These are phyloP conservation scores for Euphrasia confusa DNA, from an alignment of 257 asterid genomes.

Conservation along the genomic window DNA sequence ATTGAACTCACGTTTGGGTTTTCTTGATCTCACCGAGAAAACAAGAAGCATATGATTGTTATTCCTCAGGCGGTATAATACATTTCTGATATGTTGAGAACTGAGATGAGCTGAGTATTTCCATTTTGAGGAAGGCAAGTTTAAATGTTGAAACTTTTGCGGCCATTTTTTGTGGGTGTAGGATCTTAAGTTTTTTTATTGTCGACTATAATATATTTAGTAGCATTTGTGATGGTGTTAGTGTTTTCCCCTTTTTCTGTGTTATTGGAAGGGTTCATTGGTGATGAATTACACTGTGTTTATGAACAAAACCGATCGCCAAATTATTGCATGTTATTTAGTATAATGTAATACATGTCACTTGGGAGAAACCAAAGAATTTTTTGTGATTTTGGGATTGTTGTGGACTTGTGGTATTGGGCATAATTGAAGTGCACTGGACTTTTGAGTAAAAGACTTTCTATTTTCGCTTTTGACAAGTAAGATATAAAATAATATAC, in stretches of 20 bases:
- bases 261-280: slow-evolving; percentile 5
- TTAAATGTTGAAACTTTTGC: neutral
- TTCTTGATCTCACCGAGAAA: slow-evolving; percentile 3
- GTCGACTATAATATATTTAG: neutral
- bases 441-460: neutral
- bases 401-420: slow-evolving; percentile 1
- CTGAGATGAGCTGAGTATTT: too few species aligned
- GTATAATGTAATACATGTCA: neutral
- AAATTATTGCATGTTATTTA: slow-evolving; percentile 10
- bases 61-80: neutral
- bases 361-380: neutral
- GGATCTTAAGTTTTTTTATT: slow-evolving; percentile 8
- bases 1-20: slow-evolving; percentile 7
- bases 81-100: neutral
- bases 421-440: slow-evolving; percentile 14
- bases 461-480: neutral
- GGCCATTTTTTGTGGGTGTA: slow-evolving; percentile 13
- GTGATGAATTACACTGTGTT: slow-evolving; percentile 6
- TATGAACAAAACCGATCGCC: neutral
- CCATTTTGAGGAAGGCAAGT: slow-evolving; percentile 6
- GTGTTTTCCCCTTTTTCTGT: neutral
- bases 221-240: neutral
- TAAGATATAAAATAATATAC: neutral
- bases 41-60: too few species aligned
- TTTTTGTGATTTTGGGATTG: neutral